Evolutionary conservation across 2,329 filamentous ascomycete species (phyloP), one percentile per base, ranked within the genome.

Genomic region (Microsporum canis): DNA sequence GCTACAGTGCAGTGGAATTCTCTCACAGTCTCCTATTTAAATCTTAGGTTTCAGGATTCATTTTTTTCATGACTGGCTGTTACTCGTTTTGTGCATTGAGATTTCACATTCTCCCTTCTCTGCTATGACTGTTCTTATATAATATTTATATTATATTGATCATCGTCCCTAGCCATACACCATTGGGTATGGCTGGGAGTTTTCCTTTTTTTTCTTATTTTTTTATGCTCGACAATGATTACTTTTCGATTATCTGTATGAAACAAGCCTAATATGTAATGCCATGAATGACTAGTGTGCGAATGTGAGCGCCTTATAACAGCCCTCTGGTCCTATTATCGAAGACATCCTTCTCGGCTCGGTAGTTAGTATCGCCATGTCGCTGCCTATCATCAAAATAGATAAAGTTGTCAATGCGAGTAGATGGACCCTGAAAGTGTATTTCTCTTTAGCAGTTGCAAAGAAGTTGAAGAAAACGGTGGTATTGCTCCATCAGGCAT

Each of bases 1-100:
- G 41, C 57, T 43, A 51, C 57, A 47, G 57, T 55, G 49, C 49
- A 55, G 49, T 55, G 29, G n/a, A 55, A 34, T n/a, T 36, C 17
- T 55, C 31, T 55, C 49, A 55, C 58, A 55, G 33, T 60, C 39
- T 55, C 47, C 12, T 31, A 36, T 53, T 31, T 60, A 39, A 36
- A 17, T 17, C 33, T 60, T 60, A 31, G 10, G 31, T 47, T 55
- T 56, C 43, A 55, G 31, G 45, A n/a, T 60, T 43, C 23, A 55
- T 56, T 23, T 39, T n/a, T 57, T 29, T 39, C 43, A 17, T 55
- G 3, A 7, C 29, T 34, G 49, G 31, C 31, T 55, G 31, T 36
- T 55, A 8, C 14, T 55, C 33, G 17, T n/a, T 36, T 55, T 55
- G 45, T 49, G 10, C 14, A 8, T 49, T 31, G 45, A 49, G 45